Evolutionary conservation across 148 eudicot species (phyloP), one percentile per base, ranked within the genome.

Genomic region (Silene conica): DNA sequence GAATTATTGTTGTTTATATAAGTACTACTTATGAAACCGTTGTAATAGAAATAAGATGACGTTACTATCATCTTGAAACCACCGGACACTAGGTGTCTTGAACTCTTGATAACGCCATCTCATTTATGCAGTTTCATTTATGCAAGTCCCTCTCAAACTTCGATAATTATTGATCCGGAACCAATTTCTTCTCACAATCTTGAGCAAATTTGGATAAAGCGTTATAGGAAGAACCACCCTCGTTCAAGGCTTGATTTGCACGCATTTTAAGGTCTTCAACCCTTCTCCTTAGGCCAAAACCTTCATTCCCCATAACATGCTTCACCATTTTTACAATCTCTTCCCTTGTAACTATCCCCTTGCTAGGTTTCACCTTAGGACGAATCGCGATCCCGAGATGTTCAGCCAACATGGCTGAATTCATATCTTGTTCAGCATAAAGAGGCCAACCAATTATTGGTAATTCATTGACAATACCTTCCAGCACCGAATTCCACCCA

Each of bases 391-490:
- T 68, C 13, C 74, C 72, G 1, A 81, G 22, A 3, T 57, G 69
- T 50, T 64, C 57, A 2, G 25, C 58, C 41, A 85, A 54, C 78
- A 82, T 63, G 4, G 82, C 63, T 0, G 83, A 81, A 22, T 82
- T 85, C 83, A 82, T 60, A 20, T 21, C 25, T 34, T 85, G 87
- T 69, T 85, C 85, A 0, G 87, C 83, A 3, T 85, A 80, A 0
- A 85, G 74, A 22, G 85, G 87, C 87, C 87, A 85, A 4, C 72
- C 70, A 5, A 85, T 82, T 23, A 85, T 75, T n/a, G 85, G 87
- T 31, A 85, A 82, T 18, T 82, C 87, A 41, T 82, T 77, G 25
- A 50, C 68, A 11, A 80, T 63, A 66, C 82, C 74, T 52, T 85
- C 87, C 31, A 80, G 9, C 2, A 45, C 46, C 0, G 87, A 85